Conservation (phyloP, 345 rosid genomes). For the Dovyalis caffra region DNA sequence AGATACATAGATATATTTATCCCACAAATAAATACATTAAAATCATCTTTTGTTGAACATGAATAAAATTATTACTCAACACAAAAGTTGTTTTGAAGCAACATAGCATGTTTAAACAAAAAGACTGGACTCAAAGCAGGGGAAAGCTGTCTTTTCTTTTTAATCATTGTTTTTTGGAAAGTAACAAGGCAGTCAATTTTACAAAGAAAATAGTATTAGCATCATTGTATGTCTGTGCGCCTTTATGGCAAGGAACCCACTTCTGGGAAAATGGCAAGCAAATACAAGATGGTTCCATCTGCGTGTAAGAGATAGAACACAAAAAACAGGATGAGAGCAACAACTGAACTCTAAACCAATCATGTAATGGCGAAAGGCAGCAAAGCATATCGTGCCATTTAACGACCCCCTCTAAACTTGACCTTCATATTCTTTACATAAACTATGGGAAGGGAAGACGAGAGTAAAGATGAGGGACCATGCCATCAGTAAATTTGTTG, state of each 20-base stretch:
- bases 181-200: background rate
- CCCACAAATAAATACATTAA: no score
- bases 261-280: background rate
- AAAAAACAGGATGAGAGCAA: background rate
- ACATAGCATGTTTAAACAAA: no score
- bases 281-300: background rate
- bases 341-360: background rate
- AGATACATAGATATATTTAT: no score
- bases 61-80: no score
- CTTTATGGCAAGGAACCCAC: background rate
- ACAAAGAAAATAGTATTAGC: no score
- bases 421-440: background rate
- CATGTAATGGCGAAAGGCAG: background rate
- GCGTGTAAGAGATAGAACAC: background rate
- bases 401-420: background rate
- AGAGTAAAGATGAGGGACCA: background rate
- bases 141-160: no score
- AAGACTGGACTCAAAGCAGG: no score
- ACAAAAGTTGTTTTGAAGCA: no score
- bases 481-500: background rate
- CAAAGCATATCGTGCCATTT: background rate
- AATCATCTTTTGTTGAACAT: no score
- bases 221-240: background rate
- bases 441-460: background rate
- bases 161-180: no score